Evolutionary conservation across 2,329 filamentous ascomycete species (phyloP).

Genomic region (Thermoascus crustaceus): DNA sequence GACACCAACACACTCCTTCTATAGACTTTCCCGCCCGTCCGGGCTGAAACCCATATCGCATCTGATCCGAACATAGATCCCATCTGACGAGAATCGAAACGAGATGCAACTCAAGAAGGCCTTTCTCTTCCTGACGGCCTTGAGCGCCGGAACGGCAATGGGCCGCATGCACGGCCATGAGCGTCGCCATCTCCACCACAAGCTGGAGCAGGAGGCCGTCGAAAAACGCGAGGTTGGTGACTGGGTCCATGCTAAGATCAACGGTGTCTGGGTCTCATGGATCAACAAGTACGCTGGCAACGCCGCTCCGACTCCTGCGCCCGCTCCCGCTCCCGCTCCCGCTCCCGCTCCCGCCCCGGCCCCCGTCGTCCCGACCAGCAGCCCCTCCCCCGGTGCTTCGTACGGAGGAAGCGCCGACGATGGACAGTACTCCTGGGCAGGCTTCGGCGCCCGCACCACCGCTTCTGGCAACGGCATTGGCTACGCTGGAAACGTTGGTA

Average conservation of each 20-base stretch:
- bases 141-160: conserved; percentile 15
- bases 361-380: conserved; percentile 1
- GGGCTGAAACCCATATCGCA: too few species aligned
- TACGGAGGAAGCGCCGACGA: not conserved
- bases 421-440: not conserved
- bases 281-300: too few species aligned
- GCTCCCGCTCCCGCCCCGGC: conserved; percentile 5
- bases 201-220: conserved; percentile 8
- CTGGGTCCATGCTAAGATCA: too few species aligned
- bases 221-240: conserved; percentile 15
- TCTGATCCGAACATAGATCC: too few species aligned
- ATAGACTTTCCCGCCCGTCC: too few species aligned
- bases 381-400: not conserved
- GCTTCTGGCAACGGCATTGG: conserved; percentile 12
- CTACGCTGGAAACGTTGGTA: conserved; percentile 24
- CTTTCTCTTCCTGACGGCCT: conserved; percentile 24
- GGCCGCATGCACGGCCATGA: conserved; percentile 14
- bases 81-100: too few species aligned
- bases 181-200: conserved; percentile 9
- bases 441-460: conserved; percentile 13
- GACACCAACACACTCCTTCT: too few species aligned
- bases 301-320: not conserved
- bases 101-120: conserved; percentile 24
- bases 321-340: conserved; percentile 3
- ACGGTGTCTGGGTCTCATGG: too few species aligned